Evolutionary conservation across 176 grass and related monocot species (phyloP).

Genomic region (Eremochloa ophiuroides): DNA sequence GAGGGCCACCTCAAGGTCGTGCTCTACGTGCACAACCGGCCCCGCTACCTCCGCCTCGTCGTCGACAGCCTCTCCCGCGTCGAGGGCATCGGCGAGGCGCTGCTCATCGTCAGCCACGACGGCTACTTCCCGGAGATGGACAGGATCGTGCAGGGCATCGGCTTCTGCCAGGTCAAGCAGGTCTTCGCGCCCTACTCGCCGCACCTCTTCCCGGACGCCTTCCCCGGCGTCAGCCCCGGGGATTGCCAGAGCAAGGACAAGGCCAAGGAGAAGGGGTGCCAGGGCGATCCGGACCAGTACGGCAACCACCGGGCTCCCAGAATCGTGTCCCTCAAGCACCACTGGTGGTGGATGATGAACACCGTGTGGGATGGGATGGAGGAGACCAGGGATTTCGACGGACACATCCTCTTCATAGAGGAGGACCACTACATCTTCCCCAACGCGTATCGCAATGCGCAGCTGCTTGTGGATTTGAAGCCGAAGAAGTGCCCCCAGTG

Average conservation of each 20-base stretch:
- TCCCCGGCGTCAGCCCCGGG: constrained; percentile 61
- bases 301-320: constrained; percentile 83
- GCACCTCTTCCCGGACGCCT: constrained; percentile 68
- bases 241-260: constrained; percentile 77
- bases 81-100: constrained; percentile 73
- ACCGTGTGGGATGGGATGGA: constrained; percentile 90
- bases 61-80: constrained; percentile 72
- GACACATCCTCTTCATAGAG: constrained; percentile 85
- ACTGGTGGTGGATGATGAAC: constrained; percentile 80
- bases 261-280: constrained; percentile 56
- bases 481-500: constrained; percentile 70
- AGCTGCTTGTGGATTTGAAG: constrained; percentile 75
- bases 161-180: constrained; percentile 96
- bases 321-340: constrained; percentile 91
- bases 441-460: constrained; percentile 73
- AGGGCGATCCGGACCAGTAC: constrained; percentile 72
- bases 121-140: constrained; percentile 93
- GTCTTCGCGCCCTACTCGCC: constrained; percentile 89
- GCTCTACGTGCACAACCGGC: constrained; percentile 89
- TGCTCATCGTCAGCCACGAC: constrained; percentile 92
- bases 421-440: constrained; percentile 95
- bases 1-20: constrained; percentile 71
- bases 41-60: constrained; percentile 73
- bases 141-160: constrained; percentile 62
- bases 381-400: constrained; percentile 64